Evolutionary conservation across 192 early-diverging fungal genomes (phyloP), one percentile per base, ranked within the genome.

Genomic region (Thamnidium elegans): DNA sequence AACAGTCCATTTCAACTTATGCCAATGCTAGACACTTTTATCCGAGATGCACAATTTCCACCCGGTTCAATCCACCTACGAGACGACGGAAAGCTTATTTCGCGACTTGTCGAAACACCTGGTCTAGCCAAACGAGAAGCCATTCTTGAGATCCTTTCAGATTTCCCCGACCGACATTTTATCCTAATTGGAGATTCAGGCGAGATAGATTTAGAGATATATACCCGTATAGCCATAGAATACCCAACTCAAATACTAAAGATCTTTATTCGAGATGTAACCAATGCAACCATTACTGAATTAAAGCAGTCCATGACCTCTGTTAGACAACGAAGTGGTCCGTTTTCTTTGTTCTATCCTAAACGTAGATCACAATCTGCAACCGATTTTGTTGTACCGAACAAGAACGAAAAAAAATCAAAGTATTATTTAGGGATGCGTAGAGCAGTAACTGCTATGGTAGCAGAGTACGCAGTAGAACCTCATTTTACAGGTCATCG

Each of bases 101-200:
- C 81, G 2, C 79, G 84, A 4, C 79, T 91, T 11, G 77, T 78
- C 23, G 17, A 17, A 4, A 48, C 46, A 17, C 73, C 76, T 4
- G 79, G 75, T 6, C 60, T 71, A 32, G 67, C 68, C 44, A 89
- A 90, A 65, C 71, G 79, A 15, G 78, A 81, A 19, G 74, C 77
- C 3, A 89, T 87, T 42, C 70, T 72, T 6, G 34, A 55, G 26
- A 76, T 83, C 15, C 62, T 86, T 34, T 52, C 74, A 47, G 85
- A 85, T 62, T 94, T 92, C 55, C 91, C 91, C 17, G 44, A 81
- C 20, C 82, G 91, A 32, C 82, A 81, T 62, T 96, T 88, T 73
- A 84, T 96, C 39, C 76, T 96, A n/a, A 84, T 96, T 3, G 94
- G 94, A 11, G 94, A 96, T 65, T 83, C 84, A 46, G 92, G 94